Base-by-base conservation (phyloP, 352 stramenopile species). In the Pythium oligandrum region DNA sequence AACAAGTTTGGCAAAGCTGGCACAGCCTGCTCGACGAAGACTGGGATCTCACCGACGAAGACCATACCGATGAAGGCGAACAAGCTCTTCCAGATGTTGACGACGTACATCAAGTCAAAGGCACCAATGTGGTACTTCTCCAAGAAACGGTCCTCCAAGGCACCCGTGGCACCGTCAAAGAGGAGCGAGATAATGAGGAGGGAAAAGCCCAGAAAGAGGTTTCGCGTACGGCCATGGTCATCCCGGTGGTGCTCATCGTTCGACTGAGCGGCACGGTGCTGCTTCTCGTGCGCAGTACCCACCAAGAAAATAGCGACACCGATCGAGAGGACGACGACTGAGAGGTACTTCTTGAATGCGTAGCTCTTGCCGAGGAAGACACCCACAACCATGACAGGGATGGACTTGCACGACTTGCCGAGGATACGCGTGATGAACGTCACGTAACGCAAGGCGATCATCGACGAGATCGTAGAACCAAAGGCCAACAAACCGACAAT, bases 321-420 rank as follows among this genome's bases (percentile, higher is more conserved):
- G 32, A 83, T 55, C 2, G 65, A 92, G 5, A 94, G 61, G 43
- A 92, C 67, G 30, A 86, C 17, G 12, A 94, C 82, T 3, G 82
- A 93, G 40, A 90, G 48, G 55, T 91, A 92, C 59, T 94, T 94
- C 59, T 90, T 84, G 31, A 89, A 55, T 0, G 69, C 68, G 61
- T 91, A 94, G 51, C 70, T 82, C 66, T 90, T 92, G 32, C 83
- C 83, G 3, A 93, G 57, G 12, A 85, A 64, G 30, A 88, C 58
- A 5, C 83, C 82, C 45, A 93, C 65, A 36, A 91, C n/a, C 82
- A 94, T 92, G 33, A 94, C 77, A 0, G 83, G 83, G 46, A 94
- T 92, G 3, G 78, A 89, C 66, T 92, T 92, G 78, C 83, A 94
- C 53, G 81, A 91, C 69, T 94, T 94, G 71, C 82, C 83, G 33